These are phyloP conservation scores for Clonostachys rosea DNA, from an alignment of 2,329 filamentous ascomycete species.

Conservation along the genomic window DNA sequence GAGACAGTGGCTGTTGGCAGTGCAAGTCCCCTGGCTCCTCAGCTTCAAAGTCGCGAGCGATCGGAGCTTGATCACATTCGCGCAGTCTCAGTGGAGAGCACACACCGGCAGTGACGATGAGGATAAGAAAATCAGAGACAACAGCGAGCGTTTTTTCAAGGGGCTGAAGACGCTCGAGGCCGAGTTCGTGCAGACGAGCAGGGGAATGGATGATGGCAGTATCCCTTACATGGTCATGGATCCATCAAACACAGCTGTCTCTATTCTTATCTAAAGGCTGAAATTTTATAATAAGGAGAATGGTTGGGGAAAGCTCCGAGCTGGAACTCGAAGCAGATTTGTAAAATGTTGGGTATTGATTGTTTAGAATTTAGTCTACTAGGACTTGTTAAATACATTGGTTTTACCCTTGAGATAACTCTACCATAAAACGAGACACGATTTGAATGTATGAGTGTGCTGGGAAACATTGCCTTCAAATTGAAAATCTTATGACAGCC, in stretches of 20 bases:
- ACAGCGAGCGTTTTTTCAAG: constrained; percentile 13
- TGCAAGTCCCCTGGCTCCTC: constrained; percentile 38
- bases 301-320: too few species aligned
- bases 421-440: too few species aligned
- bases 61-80: constrained; percentile 32
- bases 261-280: constrained; percentile 10
- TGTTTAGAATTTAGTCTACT: too few species aligned
- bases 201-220: constrained; percentile 21
- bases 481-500: too few species aligned
- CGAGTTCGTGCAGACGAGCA: constrained; percentile 19
- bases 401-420: too few species aligned
- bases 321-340: too few species aligned
- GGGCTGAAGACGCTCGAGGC: constrained; percentile 17
- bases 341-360: too few species aligned
- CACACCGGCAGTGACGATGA: constrained; percentile 13
- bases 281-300: too few species aligned
- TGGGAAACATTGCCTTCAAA: too few species aligned
- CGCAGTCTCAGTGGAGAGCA: constrained; percentile 25
- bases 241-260: constrained; percentile 27
- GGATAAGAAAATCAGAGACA: constrained; percentile 11
- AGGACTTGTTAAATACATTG: too few species aligned
- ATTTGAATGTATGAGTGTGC: too few species aligned
- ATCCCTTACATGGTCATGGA: constrained; percentile 32
- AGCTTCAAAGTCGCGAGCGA: constrained; percentile 34
- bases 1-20: constrained; percentile 37